Evolutionary conservation across 768 basidiomycete genomes (phyloP), one percentile per base, ranked within the genome.

Genomic region (Kwoniella europaea): DNA sequence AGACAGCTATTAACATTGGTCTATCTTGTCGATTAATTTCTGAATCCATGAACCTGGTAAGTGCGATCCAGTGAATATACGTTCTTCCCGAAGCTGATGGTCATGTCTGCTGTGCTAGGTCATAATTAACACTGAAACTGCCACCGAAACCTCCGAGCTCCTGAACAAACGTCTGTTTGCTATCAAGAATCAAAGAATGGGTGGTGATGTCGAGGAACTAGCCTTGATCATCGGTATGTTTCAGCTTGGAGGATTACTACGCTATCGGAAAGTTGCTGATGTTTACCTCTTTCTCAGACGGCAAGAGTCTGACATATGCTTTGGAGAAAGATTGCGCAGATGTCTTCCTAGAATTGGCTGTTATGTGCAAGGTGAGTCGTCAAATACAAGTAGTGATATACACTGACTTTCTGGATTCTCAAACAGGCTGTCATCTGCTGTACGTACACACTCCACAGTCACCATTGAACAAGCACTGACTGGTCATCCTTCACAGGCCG

Each of bases 1-100:
- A 99, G 84, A 99, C 97, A 1, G 97, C 97, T 16, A 98, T 99
- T 84, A 99, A 99, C 79, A 98, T 99, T 73, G 97, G 97, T 63
- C 90, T 98, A 88, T 96, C 94, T 1, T 98, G 97, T 85, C 88
- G 94, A 72, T 84, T 99, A 77, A 98, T 99, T 62, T 93, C 94
- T 5, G 97, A 99, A 85, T 94, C 93, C 10, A 99, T 98, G 97
- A 98, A 98, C 82, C 76, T 99, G 86, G 96, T 94, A 73, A 29
- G 88, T 82, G 12, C 12, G 41, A 16, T 22, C 29, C 29, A 60
- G n/a, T 41, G 24, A 5, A 58, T 22, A 44, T 35, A 7, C 22
- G 18, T 46, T 46, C 29, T 4, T 29, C 18, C 20, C 66, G 10
- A 42, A 20, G 59, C 57, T 61, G 46, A 44, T 9, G 10, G n/a